phyloP scores from a whole-genome alignment of 257 asterid species.

The Scutellaria baicalensis region DNA sequence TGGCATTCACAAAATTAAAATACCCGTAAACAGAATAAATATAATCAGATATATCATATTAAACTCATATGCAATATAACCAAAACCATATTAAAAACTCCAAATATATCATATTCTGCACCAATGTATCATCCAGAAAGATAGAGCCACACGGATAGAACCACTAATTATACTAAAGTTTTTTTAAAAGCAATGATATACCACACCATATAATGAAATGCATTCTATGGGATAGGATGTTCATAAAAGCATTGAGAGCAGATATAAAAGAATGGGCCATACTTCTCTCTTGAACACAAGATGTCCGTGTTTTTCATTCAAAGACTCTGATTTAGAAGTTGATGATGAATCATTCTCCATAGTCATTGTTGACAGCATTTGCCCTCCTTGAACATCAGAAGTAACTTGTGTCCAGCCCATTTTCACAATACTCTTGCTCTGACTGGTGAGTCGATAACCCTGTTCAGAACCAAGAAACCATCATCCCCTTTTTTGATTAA shows the following conservation, averaged over 20 bases:
- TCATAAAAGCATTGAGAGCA: neutral
- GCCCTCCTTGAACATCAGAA: constrained; percentile 54
- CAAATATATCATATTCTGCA: neutral
- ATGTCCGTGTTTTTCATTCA: constrained; percentile 26
- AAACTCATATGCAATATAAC: neutral
- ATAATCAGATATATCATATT: neutral
- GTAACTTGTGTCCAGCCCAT: constrained; percentile 68
- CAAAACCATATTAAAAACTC: neutral
- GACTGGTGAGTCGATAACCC: constrained; percentile 83
- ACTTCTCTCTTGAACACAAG: constrained; percentile 77
- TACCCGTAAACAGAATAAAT: neutral
- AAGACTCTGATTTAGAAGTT: constrained; percentile 27
- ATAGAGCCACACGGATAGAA: neutral
- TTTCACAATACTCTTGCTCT: constrained; percentile 58
- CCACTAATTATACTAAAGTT: neutral
- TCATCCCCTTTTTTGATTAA: constrained; percentile 3
- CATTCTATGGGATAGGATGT: neutral
- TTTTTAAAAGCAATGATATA: neutral
- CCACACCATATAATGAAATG: neutral
- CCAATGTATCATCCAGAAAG: constrained; percentile 1
- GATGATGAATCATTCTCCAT: constrained; percentile 56
- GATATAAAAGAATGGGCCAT: constrained; percentile 17
- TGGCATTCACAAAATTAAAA: neutral
- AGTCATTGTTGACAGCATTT: constrained; percentile 72
- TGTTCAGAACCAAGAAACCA: constrained; percentile 22